phyloP scores from a whole-genome alignment of 345 rosid genomes.

The Microthlaspi erraticum region DNA sequence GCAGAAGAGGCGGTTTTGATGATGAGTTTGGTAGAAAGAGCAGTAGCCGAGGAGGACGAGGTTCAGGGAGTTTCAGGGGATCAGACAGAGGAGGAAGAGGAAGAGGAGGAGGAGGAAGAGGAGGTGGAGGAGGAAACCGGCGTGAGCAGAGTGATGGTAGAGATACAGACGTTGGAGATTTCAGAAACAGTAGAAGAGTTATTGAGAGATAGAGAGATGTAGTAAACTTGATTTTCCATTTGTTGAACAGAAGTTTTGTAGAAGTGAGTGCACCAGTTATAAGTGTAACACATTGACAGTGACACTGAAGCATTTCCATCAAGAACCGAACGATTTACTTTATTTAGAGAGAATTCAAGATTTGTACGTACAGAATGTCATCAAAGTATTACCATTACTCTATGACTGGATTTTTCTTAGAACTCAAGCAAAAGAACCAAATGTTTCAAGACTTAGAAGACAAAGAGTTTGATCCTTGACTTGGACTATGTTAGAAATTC shows the following conservation, averaged over 20 bases:
- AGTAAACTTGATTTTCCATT: not conserved
- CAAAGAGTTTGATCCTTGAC: too few relatives aligned
- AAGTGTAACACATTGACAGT: too few relatives aligned
- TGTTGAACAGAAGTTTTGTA: not conserved
- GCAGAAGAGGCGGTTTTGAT: slow-evolving; percentile 44
- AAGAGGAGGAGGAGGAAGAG: slow-evolving; percentile 20
- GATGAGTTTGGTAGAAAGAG: slow-evolving; percentile 44
- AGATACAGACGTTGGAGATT: slow-evolving; percentile 40
- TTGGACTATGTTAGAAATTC: too few relatives aligned
- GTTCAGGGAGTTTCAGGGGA: slow-evolving; percentile 39
- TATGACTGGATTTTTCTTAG: too few relatives aligned
- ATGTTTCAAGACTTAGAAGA: too few relatives aligned
- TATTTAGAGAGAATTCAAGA: too few relatives aligned
- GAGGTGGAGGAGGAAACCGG: slow-evolving; percentile 20
- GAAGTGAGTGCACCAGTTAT: not conserved
- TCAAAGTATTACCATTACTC: too few relatives aligned
- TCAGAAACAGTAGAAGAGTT: slow-evolving; percentile 47
- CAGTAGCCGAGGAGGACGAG: slow-evolving; percentile 43
- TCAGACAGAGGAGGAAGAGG: slow-evolving; percentile 43
- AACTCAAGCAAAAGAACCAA: too few relatives aligned
- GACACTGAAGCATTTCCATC: too few relatives aligned
- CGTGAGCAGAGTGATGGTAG: slow-evolving; percentile 34
- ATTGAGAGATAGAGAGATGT: slow-evolving; percentile 41
- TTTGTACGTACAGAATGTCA: too few relatives aligned
- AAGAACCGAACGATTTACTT: too few relatives aligned